phyloP scores from a whole-genome alignment of 1,284 basidiomycete species.

The Binderoboletus segoi region DNA sequence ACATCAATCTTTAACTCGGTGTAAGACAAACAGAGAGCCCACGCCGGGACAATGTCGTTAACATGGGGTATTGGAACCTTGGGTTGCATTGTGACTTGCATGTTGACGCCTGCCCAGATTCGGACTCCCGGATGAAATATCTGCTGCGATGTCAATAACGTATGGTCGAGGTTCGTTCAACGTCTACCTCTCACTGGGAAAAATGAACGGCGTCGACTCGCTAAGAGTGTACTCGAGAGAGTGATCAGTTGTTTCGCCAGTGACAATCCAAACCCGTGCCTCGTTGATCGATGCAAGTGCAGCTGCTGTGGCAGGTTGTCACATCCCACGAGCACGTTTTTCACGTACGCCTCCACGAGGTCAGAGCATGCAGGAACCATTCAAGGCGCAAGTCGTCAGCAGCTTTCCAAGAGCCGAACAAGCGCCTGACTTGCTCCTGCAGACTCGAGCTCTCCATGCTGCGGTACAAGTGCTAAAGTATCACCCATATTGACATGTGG shows the following conservation, averaged over 20 bases:
- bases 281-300: background rate
- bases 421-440: background rate
- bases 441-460: background rate
- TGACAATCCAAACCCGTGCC: background rate
- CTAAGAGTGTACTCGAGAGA: too few species aligned
- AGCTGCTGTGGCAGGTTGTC: too few species aligned
- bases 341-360: background rate
- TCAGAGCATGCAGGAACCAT: background rate
- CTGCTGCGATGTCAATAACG: too few species aligned
- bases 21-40: background rate
- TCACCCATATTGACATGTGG: too few species aligned
- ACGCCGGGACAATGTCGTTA: background rate
- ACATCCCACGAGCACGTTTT: background rate
- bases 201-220: too few species aligned
- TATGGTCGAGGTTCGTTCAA: too few species aligned
- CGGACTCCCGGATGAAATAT: background rate
- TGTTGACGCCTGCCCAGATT: too few species aligned
- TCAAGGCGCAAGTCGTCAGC: too few species aligned
- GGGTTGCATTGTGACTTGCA: background rate
- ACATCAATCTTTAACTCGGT: background rate
- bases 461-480: background rate
- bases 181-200: too few species aligned
- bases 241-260: too few species aligned
- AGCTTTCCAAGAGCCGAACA: too few species aligned
- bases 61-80: background rate